These are phyloP conservation scores for Chrysoporthe deuterocubensis DNA, from an alignment of 2,329 filamentous ascomycete genomes.

Conservation along the genomic window DNA sequence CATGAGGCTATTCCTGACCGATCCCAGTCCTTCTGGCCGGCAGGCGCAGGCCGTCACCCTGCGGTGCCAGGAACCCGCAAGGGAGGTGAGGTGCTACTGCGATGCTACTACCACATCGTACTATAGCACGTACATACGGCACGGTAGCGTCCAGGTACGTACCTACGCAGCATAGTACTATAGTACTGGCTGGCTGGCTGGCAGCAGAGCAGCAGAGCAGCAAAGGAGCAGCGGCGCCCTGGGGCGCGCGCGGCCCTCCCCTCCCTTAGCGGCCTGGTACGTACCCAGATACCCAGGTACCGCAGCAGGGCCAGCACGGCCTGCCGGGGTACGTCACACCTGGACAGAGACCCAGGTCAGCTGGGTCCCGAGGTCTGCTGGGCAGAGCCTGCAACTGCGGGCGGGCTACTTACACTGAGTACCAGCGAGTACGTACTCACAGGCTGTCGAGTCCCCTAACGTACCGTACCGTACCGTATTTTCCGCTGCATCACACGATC, in stretches of 20 bases:
- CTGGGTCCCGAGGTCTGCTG: conserved; percentile 8
- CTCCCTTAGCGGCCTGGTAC: too few species aligned
- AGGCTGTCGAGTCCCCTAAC: not conserved
- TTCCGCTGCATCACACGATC: conserved; percentile 23
- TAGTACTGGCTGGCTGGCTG: too few species aligned
- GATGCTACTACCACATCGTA: not conserved
- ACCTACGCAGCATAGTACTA: too few species aligned
- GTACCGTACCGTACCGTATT: conserved; percentile 2
- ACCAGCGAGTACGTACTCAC: too few species aligned
- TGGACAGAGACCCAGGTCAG: conserved; percentile 1
- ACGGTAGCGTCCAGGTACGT: not conserved
- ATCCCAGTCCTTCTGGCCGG: conserved; percentile 6
- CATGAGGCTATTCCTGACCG: conserved; percentile 12
- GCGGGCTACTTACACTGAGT: too few species aligned
- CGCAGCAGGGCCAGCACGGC: not conserved
- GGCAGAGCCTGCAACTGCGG: not conserved
- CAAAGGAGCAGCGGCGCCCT: too few species aligned
- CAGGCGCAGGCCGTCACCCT: not conserved
- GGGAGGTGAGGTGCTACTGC: not conserved
- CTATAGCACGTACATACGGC: not conserved
- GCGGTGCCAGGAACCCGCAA: not conserved
- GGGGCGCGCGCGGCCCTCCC: not conserved
- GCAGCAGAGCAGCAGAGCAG: too few species aligned
- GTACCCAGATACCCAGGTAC: too few species aligned
- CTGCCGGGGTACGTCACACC: conserved; percentile 16